Percentiles rank a stretch among this genome's conserved stretches.
These are phyloP conservation scores for Picea mariana DNA, from an alignment of 83 land plant genomes.

Conservation along the genomic window DNA sequence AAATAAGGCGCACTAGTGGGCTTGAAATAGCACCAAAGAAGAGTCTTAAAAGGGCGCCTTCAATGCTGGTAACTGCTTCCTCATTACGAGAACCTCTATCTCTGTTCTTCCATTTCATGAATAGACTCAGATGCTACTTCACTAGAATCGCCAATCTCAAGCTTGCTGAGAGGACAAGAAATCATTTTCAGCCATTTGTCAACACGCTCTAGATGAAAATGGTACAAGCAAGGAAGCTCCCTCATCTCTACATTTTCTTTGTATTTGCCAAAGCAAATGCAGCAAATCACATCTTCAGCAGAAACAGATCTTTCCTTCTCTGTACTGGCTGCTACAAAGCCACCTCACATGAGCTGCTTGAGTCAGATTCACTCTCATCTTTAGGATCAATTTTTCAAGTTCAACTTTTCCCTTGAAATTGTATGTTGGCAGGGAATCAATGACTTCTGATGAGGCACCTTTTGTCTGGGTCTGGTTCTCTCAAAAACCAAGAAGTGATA, in stretches of 20 bases:
- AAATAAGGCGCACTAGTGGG: too few species aligned
- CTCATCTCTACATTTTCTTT: constrained; percentile 42
- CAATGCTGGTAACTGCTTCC: too few species aligned
- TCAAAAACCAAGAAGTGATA: too few species aligned
- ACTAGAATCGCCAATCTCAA: too few species aligned
- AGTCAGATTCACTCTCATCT: constrained; percentile 49
- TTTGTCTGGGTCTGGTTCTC: constrained; percentile 48
- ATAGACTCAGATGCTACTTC: too few species aligned
- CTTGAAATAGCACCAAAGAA: too few species aligned
- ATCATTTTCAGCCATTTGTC: too few species aligned
- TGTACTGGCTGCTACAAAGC: constrained; percentile 17
- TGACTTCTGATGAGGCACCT: constrained; percentile 73
- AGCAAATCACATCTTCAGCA: constrained; percentile 79
- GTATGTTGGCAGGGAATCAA: constrained; percentile 68
- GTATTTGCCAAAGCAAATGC: constrained; percentile 59
- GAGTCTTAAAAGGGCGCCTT: too few species aligned
- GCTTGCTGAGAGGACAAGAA: too few species aligned
- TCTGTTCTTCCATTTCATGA: too few species aligned
- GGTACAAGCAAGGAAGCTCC: constrained; percentile 52
- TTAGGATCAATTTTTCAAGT: constrained; percentile 17
- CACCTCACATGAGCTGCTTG: constrained; percentile 55
- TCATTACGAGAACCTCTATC: too few species aligned
- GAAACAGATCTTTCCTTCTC: constrained; percentile 68
- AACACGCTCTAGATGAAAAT: background rate
- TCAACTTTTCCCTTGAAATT: constrained; percentile 61